Base-by-base conservation (phyloP, 306 rosid genomes). In the Malus sylvestris region DNA sequence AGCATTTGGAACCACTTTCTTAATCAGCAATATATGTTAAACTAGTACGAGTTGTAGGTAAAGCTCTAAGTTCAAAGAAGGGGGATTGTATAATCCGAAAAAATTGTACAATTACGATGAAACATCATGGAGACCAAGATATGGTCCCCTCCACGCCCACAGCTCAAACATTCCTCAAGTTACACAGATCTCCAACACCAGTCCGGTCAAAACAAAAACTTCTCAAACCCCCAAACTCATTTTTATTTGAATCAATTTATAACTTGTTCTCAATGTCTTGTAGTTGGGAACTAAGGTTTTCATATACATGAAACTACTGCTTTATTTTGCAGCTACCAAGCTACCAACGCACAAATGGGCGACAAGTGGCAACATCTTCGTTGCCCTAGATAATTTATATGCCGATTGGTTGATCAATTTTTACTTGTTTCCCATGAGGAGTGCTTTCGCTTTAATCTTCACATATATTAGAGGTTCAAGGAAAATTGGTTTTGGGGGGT, bases 101-200 rank as follows among this genome's bases (percentile, higher is more conserved):
- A 38, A 42, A 13, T 65, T 45, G 8, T 58, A 60, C 20, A 75
- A 73, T 67, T 73, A 68, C 84, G 63, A 80, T 74, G 85, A 83
- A 84, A 76, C 85, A 76, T 44, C 76, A 84, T 42, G 70, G 78
- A 79, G 10, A 58, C 40, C 62, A 33, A 79, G 79, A 78, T 68
- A 86, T 85, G 91, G 96, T 88, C 96, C 96, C 89, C 93, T 61
- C 83, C 85, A 79, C 83, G 42, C 33, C 23, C 62, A 68, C 32
- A 65, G 51, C 68, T 65, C 72, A 85, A 81, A 85, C 86, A 86
- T 87, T 88, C 88, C 81, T 32, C 38, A 33, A 44, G n/a, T 86
- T 77, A 83, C 81, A 72, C 33, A 35, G 23, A 63, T 79, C 82
- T 40, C 72, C 72, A 80, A 75, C 55, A 67, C 66, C 59, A 67